These are phyloP conservation scores for Talaromyces pinophilus DNA, from an alignment of 2,329 filamentous ascomycete genomes.

Conservation along the genomic window DNA sequence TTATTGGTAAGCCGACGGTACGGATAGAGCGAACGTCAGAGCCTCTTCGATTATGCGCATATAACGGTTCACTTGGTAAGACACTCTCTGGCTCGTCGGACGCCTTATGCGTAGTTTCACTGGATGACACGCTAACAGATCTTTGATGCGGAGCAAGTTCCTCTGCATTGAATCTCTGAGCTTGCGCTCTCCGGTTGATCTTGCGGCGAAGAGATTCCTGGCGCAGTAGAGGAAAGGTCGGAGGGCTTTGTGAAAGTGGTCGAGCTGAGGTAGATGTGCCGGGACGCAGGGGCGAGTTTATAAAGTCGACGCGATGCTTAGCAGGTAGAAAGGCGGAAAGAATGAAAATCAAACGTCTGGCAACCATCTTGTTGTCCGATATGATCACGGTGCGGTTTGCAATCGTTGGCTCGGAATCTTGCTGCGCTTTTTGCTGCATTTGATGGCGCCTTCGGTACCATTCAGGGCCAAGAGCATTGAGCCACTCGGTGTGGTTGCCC, in stretches of 20 bases:
- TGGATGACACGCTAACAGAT: slow-evolving; percentile 50
- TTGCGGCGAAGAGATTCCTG: slow-evolving; percentile 57
- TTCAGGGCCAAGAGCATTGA: slow-evolving; percentile 56
- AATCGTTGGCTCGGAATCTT: slow-evolving; percentile 51
- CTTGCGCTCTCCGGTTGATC: slow-evolving; percentile 54
- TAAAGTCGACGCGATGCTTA: slow-evolving; percentile 43
- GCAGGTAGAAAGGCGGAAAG: slow-evolving; percentile 60
- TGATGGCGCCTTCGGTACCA: slow-evolving; percentile 56
- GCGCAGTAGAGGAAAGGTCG: slow-evolving; percentile 51
- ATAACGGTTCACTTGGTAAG: slow-evolving; percentile 26
- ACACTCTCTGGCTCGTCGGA: slow-evolving; percentile 36
- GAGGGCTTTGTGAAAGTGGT: slow-evolving; percentile 56
- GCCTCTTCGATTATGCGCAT: slow-evolving; percentile 36
- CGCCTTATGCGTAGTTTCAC: slow-evolving; percentile 41
- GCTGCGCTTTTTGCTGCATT: slow-evolving; percentile 52
- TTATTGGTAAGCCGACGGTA: slow-evolving; percentile 48
- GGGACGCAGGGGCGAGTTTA: slow-evolving; percentile 43
- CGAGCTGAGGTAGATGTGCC: slow-evolving; percentile 50
- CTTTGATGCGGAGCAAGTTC: slow-evolving; percentile 38
- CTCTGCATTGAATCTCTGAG: slow-evolving; percentile 45
- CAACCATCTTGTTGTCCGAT: slow-evolving; percentile 60
- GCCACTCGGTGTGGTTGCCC: slow-evolving; percentile 62
- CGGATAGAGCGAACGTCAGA: slow-evolving; percentile 49
- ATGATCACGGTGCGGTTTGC: slow-evolving; percentile 59
- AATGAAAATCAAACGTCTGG: slow-evolving; percentile 59